Base-by-base conservation (phyloP, 2,329 filamentous ascomycete genomes). In the Gaeumannomyces tritici region DNA sequence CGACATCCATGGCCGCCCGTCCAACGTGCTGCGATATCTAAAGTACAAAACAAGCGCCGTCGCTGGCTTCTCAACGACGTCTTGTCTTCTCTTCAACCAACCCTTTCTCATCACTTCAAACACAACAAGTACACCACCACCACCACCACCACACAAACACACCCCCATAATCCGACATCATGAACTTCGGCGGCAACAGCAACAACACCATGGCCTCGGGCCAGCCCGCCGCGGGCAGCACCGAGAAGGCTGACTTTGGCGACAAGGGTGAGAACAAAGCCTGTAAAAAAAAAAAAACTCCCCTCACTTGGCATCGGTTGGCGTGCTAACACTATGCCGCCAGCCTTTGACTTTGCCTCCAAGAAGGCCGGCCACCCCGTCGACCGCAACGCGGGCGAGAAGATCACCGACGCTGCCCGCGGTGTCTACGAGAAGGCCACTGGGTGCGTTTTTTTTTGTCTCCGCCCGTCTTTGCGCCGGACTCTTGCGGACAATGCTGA, bases 371-470 rank as follows among this genome's bases (percentile, higher is more conserved):
- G 69, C 63, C 68, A 68, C 63, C 42, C 51, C 8, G 51, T 70
- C 27, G 62, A 67, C 65, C 60, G 59, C 59, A 62, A 65, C 57
- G 69, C 67, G 13, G 61, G 64, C 59, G 71, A 74, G 70, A 73
- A 73, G 68, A 71, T 73, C 64, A 74, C 73, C 56, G 72, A 74
- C 60, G 69, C 65, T 13, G 66, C 67, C 9, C 73, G 75, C 24
- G 62, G 63, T 21, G 63, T 65, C 21, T 74, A 73, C 63, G 75
- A 77, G 70, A 77, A 77, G 70, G 47, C 66, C 6, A 75, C 75
- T 29, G 75, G 74, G 73, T 75, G 68, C 60, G 70, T 62, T 61
- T 57, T 11, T 54, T 9, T 27, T 15, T 42, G 35, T 42, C 31
- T 31, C 31, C 31, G n/a, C 31, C 8, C 1, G 35, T 42, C 24